Base-by-base conservation (phyloP, 768 basidiomycete genomes). In the Melanogaster broomeanus region DNA sequence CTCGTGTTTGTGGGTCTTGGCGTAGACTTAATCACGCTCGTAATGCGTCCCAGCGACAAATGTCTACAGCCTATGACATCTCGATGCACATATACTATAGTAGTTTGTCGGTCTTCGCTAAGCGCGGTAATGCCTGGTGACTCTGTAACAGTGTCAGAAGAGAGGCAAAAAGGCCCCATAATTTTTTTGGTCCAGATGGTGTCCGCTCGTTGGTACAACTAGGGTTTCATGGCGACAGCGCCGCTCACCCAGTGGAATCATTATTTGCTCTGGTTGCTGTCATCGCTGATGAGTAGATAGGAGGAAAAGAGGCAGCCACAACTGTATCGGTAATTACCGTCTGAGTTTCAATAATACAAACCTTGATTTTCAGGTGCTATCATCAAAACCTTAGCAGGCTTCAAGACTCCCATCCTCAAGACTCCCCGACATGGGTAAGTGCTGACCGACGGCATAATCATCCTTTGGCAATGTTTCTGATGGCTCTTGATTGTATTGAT, bases 391-490 rank as follows among this genome's bases (percentile, higher is more conserved):
- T 71, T 61, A 63, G 62, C 65, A 65, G 64, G 72, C 72, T 73
- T 68, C 73, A 74, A 65, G 63, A 74, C 57, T 49, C 67, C 69
- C 73, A 79, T 78, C 82, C 77, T 85, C 84, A 87, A 87, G 81
- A 82, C 83, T 75, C 65, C 74, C 76, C 77, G 77, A 75, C 75
- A 90, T 89, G 88, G 87, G 88, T 88, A 50, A 77, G 85, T 80
- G 69, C 69, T 72, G 73, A 63, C 58, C 53, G 49, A 21, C 37
- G 30, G 13, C 27, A 28, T 13, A 52, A 48, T 37, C 49, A 16
- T 40, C 51, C 28, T 46, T 59, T 22, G 35, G 3, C 48, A 24
- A 27, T 19, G 1, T 7, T 12, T 25, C 27, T 64, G 21, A 65
- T 37, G 16, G n/a, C 51, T 16, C 28, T 42, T 21, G 43, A 34